Conservation (phyloP, 805 yeast genomes). For the Metschnikowia koreensis region DNA sequence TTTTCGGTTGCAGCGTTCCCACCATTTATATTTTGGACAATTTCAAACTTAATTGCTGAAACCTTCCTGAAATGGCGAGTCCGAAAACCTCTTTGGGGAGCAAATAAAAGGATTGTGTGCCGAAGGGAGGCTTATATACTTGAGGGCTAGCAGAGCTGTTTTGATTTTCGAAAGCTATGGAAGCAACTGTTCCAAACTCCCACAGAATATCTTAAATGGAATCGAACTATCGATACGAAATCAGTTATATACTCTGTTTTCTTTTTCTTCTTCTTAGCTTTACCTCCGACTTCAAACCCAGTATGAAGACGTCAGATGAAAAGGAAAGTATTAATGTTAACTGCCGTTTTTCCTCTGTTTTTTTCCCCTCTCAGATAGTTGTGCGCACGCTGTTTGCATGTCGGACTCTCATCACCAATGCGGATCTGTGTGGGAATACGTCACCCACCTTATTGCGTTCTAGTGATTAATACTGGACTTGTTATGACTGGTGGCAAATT, state of each 20-base stretch:
- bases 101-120: neutral
- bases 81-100: neutral
- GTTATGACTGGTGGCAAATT: too few relatives aligned
- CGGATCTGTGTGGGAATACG: neutral
- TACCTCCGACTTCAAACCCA: conserved; percentile 1
- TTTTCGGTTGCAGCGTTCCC: neutral
- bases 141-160: neutral
- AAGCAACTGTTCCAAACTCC: neutral
- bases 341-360: conserved; percentile 1
- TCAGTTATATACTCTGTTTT: neutral
- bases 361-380: conserved; percentile 2
- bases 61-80: neutral
- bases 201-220: neutral
- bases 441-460: neutral
- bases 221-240: neutral
- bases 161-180: neutral
- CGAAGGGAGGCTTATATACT: neutral
- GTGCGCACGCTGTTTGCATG: conserved; percentile 6
- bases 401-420: neutral
- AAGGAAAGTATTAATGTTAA: neutral
- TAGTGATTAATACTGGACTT: neutral
- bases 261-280: neutral
- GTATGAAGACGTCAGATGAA: conserved; percentile 2
- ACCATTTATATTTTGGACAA: neutral
- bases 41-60: neutral